Conservation (phyloP, 1,284 basidiomycete genomes). For the Coniophora puteana region DNA sequence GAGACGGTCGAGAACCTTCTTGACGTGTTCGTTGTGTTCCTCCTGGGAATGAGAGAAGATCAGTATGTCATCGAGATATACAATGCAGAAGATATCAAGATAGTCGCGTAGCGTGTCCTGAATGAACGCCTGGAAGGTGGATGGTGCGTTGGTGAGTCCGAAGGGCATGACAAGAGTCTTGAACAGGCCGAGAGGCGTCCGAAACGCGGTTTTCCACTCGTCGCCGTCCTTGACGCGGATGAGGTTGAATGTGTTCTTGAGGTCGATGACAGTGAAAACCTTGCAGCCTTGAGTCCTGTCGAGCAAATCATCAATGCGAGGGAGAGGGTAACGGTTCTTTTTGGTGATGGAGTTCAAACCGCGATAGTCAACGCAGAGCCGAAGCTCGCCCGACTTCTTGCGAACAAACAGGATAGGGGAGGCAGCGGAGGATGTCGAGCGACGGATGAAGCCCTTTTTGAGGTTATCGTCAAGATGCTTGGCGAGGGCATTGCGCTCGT, state of each 20-base stretch:
- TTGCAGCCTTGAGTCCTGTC: slow-evolving; percentile 20
- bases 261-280: slow-evolving; percentile 23
- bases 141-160: slow-evolving; percentile 3
- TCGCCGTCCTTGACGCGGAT: slow-evolving; percentile 17
- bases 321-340: slow-evolving; percentile 22
- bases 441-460: too few relatives aligned
- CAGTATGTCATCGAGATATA: slow-evolving; percentile 15
- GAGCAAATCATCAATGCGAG: slow-evolving; percentile 24
- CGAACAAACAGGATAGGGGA: slow-evolving; percentile 19
- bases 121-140: slow-evolving; percentile 6
- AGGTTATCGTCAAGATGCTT: slow-evolving; percentile 21
- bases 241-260: slow-evolving; percentile 23
- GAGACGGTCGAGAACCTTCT: slow-evolving; percentile 20
- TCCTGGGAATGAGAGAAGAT: slow-evolving; percentile 9
- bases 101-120: slow-evolving; percentile 10
- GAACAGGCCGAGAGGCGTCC: slow-evolving; percentile 24
- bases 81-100: slow-evolving; percentile 8
- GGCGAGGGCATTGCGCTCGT: slow-evolving; percentile 14
- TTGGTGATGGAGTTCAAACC: slow-evolving; percentile 24
- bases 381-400: slow-evolving; percentile 29
- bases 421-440: too few relatives aligned
- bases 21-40: slow-evolving; percentile 23
- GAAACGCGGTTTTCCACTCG: slow-evolving; percentile 30
- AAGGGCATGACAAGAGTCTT: slow-evolving; percentile 30
- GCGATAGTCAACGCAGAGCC: slow-evolving; percentile 31